Evolutionary conservation across 805 yeast genomes (phyloP), one percentile per base, ranked within the genome.

Genomic region (Sugiyamaella qingdaonensis): DNA sequence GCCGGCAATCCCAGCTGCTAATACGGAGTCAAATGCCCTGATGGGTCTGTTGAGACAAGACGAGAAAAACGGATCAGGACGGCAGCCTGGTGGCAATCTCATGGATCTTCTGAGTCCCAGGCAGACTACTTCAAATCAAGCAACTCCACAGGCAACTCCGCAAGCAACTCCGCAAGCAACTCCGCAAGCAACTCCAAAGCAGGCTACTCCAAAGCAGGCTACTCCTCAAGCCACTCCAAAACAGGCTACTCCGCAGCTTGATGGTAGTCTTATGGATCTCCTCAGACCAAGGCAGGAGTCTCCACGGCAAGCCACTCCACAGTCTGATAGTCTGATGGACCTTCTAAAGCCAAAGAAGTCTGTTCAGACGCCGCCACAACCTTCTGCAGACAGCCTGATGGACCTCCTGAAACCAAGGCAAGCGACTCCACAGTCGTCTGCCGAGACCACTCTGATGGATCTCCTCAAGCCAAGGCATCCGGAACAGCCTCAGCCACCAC

Each of bases 41-140:
- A 34, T 34, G 37, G 16, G 37, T 9, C 10, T 34, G 10, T 9
- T 34, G 10, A 34, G 10, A 24, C 29, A 21, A 18, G 43, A 18
- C 24, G 43, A 39, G 43, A 19, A 10, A 21, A 24, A 13, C 33
- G 46, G 9, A 16, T 16, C 46, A n/a, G 27, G 46, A 24, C 34
- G 8, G 46, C 33, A 24, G 13, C 14, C 29, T 33, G 14, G 31
- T 24, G 27, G 8, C 37, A 34, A 11, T 10, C 44, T 48, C 10
- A 48, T 48, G 51, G 51, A 48, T 21, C 45, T 48, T 9, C 44
- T 48, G 13, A 21, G 35, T 34, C 51, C 51, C 10, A 29, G 35
- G 36, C 1, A 14, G 8, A 5, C 51, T 11, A 13, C 34, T 8
- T 13, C 32, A 14, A 32, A 44, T 9, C 45, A 24, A n/a, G 7